Evolutionary conservation across 2,329 filamentous ascomycete genomes (phyloP), one percentile per base, ranked within the genome.

Genomic region (Aspergillus persii): DNA sequence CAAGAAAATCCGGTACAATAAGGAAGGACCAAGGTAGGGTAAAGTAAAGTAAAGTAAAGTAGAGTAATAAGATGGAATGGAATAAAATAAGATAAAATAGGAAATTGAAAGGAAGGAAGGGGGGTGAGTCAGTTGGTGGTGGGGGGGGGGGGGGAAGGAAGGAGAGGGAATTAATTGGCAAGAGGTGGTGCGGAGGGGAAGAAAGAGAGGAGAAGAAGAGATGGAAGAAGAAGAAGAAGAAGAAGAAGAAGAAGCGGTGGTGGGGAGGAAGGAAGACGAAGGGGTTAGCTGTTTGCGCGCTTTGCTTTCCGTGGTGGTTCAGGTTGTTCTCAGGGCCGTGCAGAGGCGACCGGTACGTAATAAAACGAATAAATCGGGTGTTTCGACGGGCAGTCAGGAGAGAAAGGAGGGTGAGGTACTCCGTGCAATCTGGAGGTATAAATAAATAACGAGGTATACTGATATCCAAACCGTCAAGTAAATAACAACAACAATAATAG

Each of bases 191-290:
- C 54, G 56, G 83, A 18, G 36, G 36, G 36, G 36, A 82, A 80
- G 70, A 84, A 84, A 60, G 61, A 69, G 64, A 65, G 62, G 63
- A 59, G 56, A 69, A 68, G 68, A 66, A 68, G 59, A 67, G 57
- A 63, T 68, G 66, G 62, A 50, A 65, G 55, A 23, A 23, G 61
- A 61, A 67, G 66, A 69, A 60, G 58, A 39, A 46, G 58, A 39
- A 46, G 49, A 52, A 49, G 33, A 27, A 59, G 54, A 39, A 44
- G 44, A 36, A 36, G 46, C 26, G 33, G 29, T 41, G 29, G 7
- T 11, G 30, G 30, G 30, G 8, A 31, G 30, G 8, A 31, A 8
- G 8, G 30, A 8, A 31, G 6, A 31, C 2, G 11, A 36, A 36
- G 8, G 33, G 33, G 33, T 4, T 36, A 4, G 18, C 18, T 23